Base-by-base conservation (phyloP, 2,329 filamentous ascomycete species). In the Verticillium klebahnii region DNA sequence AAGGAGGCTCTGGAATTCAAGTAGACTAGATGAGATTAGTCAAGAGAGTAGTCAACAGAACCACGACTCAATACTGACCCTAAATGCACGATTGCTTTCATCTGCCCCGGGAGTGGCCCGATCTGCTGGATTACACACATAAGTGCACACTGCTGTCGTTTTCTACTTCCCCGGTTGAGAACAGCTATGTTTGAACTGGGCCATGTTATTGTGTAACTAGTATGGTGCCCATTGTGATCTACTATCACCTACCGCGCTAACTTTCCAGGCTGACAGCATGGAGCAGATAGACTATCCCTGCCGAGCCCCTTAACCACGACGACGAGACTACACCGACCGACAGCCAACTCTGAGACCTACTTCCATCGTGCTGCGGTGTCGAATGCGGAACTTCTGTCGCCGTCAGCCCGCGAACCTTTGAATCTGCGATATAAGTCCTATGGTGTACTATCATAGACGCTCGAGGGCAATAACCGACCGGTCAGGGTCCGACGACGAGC, bases 1-100 rank as follows among this genome's bases (percentile, higher is more conserved):
- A 68, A 67, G 63, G 67, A 72, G 29, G 31, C 70, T 25, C 50
- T 71, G 0, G 68, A 62, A 17, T 40, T 25, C 29, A 25, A 50
- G 40, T 50, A 50, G 40, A 23, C n/a, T 23, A 50, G 40, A 50
- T 36, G 34, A 36, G 34, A 36, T 36, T 36, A 36, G 34, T 36
- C 34, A 36, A 36, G 34, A 36, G 34, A 36, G 34, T 36, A 36
- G 34, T 36, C 34, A 36, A 36, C 2, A 36, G 34, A 36, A 36
- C 34, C 34, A 36, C 34, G 34, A 36, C 34, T 36, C 34, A 36
- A 36, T 36, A 36, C 34, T 36, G 34, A 36, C 34, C 34, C 34
- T 36, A 36, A 36, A 36, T 36, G 34, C 34, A 36, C 34, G 34
- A 36, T 36, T 36, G 34, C 34, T 36, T 36, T 36, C 34, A 36